Percentiles rank a stretch among this genome's conserved stretches.
Conservation (phyloP, 1,284 basidiomycete genomes). For the Porogramme epimiltina region DNA sequence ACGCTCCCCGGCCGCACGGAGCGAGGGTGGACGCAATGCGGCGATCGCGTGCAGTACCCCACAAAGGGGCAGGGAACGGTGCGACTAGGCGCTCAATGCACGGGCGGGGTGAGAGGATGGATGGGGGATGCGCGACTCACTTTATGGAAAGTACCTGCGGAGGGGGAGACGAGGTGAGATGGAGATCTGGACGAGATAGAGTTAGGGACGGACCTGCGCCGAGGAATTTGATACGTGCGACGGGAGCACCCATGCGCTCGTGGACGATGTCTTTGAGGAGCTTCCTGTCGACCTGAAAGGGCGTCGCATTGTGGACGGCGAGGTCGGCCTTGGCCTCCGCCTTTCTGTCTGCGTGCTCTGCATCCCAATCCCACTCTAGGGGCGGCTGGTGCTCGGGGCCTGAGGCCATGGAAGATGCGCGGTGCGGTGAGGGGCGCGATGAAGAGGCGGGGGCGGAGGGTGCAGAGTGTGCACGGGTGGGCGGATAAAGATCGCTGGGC, state of each 20-base stretch:
- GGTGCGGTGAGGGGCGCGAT: constrained; percentile 5
- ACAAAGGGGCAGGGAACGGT: too few relatives aligned
- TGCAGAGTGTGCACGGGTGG: constrained; percentile 5
- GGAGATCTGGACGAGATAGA: constrained; percentile 3
- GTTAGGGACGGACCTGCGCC: constrained; percentile 59
- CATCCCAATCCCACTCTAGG: constrained; percentile 66
- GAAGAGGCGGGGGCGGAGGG: constrained; percentile 5
- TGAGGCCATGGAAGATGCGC: constrained; percentile 12
- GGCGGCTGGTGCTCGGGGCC: constrained; percentile 15
- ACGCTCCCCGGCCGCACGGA: too few relatives aligned
- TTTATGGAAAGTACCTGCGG: constrained; percentile 76
- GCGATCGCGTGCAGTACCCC: too few relatives aligned
- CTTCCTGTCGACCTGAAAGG: constrained; percentile 72
- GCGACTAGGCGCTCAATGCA: too few relatives aligned
- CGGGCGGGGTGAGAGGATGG: neutral
- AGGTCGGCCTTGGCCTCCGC: constrained; percentile 62
- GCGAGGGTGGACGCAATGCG: too few relatives aligned
- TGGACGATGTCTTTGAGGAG: constrained; percentile 74
- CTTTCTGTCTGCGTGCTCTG: constrained; percentile 65
- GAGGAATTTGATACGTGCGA: constrained; percentile 70
- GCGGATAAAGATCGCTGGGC: constrained; percentile 2
- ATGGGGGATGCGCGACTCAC: constrained; percentile 32
- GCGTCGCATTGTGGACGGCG: constrained; percentile 55
- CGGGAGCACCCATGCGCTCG: constrained; percentile 65
- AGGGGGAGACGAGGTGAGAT: constrained; percentile 1